A percentile compares a stretch with the other conserved stretches of the same genome.
These are phyloP conservation scores for Warburgia ugandensis DNA, from an alignment of 164 flowering plant genomes.

Conservation along the genomic window DNA sequence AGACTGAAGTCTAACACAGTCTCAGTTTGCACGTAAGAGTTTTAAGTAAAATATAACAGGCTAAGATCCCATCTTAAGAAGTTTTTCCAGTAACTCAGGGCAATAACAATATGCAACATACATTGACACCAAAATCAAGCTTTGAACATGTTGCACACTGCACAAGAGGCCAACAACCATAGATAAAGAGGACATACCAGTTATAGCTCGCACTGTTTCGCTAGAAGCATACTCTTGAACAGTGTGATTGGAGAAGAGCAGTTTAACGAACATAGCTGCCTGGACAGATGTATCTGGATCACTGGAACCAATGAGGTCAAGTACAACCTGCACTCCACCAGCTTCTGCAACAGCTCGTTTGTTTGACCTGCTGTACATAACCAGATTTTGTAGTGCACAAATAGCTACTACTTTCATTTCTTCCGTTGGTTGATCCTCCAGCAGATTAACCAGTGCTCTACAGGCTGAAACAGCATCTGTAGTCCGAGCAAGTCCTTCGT, in stretches of 20 bases:
- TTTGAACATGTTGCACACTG: no score
- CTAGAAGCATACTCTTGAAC: constrained; percentile 98
- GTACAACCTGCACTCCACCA: constrained; percentile 93
- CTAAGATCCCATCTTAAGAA: no score
- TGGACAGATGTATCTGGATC: constrained; percentile 93
- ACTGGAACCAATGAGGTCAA: constrained; percentile 85
- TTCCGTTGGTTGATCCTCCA: constrained; percentile 97
- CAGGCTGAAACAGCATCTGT: constrained; percentile 94
- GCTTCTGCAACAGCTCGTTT: constrained; percentile 99
- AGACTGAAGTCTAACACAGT: no score
- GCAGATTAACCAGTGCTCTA: constrained; percentile 90
- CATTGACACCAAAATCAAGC: no score
- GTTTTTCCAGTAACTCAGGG: no score
- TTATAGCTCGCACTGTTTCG: constrained; percentile 91
- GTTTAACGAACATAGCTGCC: constrained; percentile 93
- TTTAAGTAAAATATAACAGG: no score
- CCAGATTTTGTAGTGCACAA: constrained; percentile 97
- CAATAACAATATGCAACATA: no score
- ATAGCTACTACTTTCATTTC: constrained; percentile 99
- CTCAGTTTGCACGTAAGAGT: no score
- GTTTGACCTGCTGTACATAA: constrained; percentile 88
- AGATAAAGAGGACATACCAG: constrained; percentile 46
- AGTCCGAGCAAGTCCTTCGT: constrained; percentile 80
- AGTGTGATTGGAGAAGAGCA: constrained; percentile 89
- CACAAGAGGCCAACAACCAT: no score